Percentiles rank a stretch among this genome's conserved stretches.
These are phyloP conservation scores for Pyricularia sp. DNA, from an alignment of 2,329 filamentous ascomycete genomes.

Conservation along the genomic window DNA sequence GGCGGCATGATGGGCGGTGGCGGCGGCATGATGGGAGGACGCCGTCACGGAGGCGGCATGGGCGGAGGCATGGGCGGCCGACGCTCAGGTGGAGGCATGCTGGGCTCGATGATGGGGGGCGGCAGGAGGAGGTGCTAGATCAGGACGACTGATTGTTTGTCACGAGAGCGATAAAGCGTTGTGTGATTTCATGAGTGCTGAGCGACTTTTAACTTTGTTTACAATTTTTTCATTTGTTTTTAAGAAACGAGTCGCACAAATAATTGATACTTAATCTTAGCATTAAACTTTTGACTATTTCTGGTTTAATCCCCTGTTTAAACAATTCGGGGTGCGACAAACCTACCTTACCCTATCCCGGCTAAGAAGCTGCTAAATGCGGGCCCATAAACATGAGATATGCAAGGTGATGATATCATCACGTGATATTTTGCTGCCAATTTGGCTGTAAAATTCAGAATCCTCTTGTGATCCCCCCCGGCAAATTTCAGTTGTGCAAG, in stretches of 20 bases:
- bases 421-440: not conserved
- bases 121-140: slow-evolving; percentile 1
- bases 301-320: too few species aligned
- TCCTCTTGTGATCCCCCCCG: not conserved
- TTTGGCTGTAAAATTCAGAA: not conserved
- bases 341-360: too few species aligned
- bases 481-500: not conserved
- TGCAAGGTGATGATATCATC: not conserved
- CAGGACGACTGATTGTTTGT: not conserved
- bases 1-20: not conserved
- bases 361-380: too few species aligned
- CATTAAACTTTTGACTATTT: not conserved
- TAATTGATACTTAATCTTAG: not conserved
- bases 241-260: not conserved
- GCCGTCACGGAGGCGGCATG: not conserved
- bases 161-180: not conserved
- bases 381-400: too few species aligned
- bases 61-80: not conserved
- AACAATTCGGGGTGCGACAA: too few species aligned
- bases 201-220: not conserved
- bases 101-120: not conserved
- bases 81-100: not conserved
- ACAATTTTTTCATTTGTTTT: not conserved
- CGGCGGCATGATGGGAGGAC: not conserved
- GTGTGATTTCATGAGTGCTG: not conserved